These are phyloP conservation scores for Amauroascus niger DNA, from an alignment of 2,329 filamentous ascomycete genomes.

Conservation along the genomic window DNA sequence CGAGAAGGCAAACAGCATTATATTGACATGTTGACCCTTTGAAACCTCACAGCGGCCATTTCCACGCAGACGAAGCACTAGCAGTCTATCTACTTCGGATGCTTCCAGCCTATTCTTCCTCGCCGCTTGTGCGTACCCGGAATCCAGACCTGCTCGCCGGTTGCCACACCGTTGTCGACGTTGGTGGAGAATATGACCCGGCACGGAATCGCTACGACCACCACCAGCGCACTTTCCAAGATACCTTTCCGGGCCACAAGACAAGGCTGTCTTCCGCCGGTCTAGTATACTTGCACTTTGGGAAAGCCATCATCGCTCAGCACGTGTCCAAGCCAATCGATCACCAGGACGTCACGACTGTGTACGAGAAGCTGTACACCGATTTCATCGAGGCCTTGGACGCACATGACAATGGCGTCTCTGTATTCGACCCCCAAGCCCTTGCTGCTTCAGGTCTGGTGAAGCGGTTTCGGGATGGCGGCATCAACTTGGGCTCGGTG, in stretches of 20 bases:
- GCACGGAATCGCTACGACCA: conserved; percentile 77
- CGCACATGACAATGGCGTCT: conserved; percentile 94
- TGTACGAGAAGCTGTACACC: conserved; percentile 84
- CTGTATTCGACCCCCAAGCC: conserved; percentile 62
- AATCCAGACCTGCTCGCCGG: conserved; percentile 66
- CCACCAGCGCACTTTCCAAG: conserved; percentile 84
- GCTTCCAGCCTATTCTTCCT: conserved; percentile 67
- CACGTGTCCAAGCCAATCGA: conserved; percentile 52
- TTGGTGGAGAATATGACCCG: conserved; percentile 88
- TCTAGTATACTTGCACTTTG: conserved; percentile 92
- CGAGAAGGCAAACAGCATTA: too few species aligned
- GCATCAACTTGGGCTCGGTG: conserved; percentile 74
- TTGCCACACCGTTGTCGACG: conserved; percentile 94
- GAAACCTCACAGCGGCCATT: conserved; percentile 66
- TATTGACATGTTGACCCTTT: too few species aligned
- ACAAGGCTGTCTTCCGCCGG: conserved; percentile 94
- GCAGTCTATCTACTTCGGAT: conserved; percentile 91
- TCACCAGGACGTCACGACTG: conserved; percentile 57
- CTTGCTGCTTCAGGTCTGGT: conserved; percentile 61
- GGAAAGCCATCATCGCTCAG: conserved; percentile 67
- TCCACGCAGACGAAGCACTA: conserved; percentile 96
- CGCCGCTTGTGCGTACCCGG: conserved; percentile 73
- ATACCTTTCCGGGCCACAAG: conserved; percentile 68
- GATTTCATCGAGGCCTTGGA: conserved; percentile 93
- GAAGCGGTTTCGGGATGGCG: conserved; percentile 74